Evolutionary conservation across 441 rosid genomes (phyloP), one percentile per base, ranked within the genome.

Genomic region (Populus trichocarpa): DNA sequence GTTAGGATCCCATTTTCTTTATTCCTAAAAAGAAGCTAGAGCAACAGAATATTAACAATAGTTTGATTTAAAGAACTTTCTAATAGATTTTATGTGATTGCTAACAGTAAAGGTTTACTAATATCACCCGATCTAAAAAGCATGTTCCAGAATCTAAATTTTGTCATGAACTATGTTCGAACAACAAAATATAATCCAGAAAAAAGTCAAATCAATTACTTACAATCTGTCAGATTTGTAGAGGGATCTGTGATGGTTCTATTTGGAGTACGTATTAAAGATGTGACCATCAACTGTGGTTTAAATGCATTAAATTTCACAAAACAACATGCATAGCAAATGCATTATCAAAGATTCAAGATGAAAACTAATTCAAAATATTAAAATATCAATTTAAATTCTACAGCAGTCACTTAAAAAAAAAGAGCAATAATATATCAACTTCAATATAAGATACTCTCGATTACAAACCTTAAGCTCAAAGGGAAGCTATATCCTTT

Each of bases 401-500:
- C 63, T 23, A 35, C 4, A 23, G 16, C 38, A 46, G 8, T 36
- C 61, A 70, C 53, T 72, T 32, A 63, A 71, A 66, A 71, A 40
- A 42, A 4, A 26, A 6, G 12, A 8, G 18, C 66, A 26, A 18
- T 67, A 13, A 14, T 70, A n/a, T 33, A 71, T 53, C 71, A 75
- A 20, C 28, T 36, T 67, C 67, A 57, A 46, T 40, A 76, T 20
- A 82, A 67, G 66, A 74, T 40, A 61, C 65, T 75, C n/a, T 78
- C 32, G 67, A 69, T 64, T 75, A 81, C 90, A 80, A 50, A 96
- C 99, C 97, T 89, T 88, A 93, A 87, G 82, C 87, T 92, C 82
- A 96, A 92, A 40, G 87, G 63, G 86, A 96, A 96, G 81, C 79
- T 82, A 80, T 87, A 96, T 83, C 99, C 98, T 81, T 88, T 88